Percentiles rank a stretch among this genome's conserved stretches.
Evolutionary conservation across 2,329 filamentous ascomycete species (phyloP).

Genomic region (Aspergillus ibericus): DNA sequence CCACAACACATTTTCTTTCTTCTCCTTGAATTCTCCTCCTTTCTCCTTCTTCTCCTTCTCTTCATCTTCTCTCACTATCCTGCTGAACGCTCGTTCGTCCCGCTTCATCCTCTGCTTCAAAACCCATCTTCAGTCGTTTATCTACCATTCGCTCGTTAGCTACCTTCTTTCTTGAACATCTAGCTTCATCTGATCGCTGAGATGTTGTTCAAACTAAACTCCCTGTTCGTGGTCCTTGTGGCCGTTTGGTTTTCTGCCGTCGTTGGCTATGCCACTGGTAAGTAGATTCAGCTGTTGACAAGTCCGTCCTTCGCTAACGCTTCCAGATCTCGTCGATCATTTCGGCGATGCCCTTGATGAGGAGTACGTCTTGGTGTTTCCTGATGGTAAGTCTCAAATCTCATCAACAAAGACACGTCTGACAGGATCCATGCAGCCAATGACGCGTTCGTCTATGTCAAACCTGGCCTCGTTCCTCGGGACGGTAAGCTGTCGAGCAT

Average conservation of each 20-base stretch:
- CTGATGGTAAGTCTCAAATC: constrained; percentile 5
- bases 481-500: constrained; percentile 1
- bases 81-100: neutral
- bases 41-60: neutral
- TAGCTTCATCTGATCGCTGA: neutral
- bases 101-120: neutral
- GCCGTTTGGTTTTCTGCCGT: constrained; percentile 22
- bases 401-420: neutral
- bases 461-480: neutral
- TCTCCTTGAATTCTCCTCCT: constrained; percentile 5
- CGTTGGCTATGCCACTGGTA: constrained; percentile 20
- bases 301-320: neutral
- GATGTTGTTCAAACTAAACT: constrained; percentile 13
- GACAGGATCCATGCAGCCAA: neutral
- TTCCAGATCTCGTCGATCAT: neutral
- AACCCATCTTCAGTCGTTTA: neutral
- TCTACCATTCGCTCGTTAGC: neutral
- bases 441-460: neutral
- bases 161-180: neutral
- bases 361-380: neutral
- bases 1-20: constrained; percentile 1
- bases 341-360: neutral
- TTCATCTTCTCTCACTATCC: constrained; percentile 1
- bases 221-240: constrained; percentile 21
- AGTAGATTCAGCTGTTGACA: constrained; percentile 10